These are phyloP conservation scores for Apiospora rasikravindrae DNA, from an alignment of 2,329 filamentous ascomycete genomes.

Conservation along the genomic window DNA sequence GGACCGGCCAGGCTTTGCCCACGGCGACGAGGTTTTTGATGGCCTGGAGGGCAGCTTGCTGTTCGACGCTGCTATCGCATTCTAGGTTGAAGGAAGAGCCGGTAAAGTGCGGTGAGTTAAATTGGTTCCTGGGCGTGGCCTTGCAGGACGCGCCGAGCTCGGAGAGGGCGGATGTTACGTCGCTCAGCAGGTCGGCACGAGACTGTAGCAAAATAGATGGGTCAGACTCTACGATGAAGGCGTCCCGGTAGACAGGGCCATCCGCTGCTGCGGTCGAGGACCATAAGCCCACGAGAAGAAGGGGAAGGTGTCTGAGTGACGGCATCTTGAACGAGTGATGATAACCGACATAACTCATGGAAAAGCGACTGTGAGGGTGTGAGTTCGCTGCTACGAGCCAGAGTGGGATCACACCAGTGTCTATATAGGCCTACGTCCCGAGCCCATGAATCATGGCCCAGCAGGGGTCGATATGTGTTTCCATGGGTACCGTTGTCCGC, in stretches of 20 bases:
- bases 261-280: neutral
- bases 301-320: neutral
- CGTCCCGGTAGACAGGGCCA: neutral
- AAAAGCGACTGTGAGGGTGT: neutral
- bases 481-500: neutral
- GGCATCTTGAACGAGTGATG: constrained; percentile 5
- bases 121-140: neutral
- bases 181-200: neutral
- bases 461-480: neutral
- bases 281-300: neutral
- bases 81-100: neutral
- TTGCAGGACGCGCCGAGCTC: neutral
- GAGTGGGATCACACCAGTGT: neutral
- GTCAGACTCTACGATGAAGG: constrained; percentile 10
- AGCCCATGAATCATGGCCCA: neutral
- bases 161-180: neutral
- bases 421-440: neutral
- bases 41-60: neutral
- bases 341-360: neutral
- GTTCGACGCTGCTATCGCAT: neutral
- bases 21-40: neutral
- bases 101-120: constrained; percentile 4
- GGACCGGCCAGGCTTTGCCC: neutral
- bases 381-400: too few species aligned
- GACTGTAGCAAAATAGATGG: neutral